Evolutionary conservation across 768 basidiomycete species (phyloP).

Genomic region (Tricholoma saponaceum): DNA sequence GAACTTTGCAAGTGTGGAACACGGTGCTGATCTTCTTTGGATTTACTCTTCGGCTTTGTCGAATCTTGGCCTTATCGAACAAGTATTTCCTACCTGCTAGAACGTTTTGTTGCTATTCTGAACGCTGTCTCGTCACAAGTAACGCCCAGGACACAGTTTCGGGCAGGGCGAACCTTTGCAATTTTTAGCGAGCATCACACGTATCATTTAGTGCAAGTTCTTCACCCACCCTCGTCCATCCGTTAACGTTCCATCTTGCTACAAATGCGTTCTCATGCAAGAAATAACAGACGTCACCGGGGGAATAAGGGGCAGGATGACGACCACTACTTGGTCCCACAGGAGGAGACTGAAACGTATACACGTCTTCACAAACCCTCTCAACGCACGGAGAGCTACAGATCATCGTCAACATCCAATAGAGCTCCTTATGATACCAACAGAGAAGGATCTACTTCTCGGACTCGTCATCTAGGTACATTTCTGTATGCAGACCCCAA

Average conservation of each 20-base stretch:
- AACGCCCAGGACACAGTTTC: slow-evolving; percentile 5
- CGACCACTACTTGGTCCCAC: slow-evolving; percentile 44
- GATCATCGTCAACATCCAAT: slow-evolving; percentile 39
- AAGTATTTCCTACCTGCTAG: slow-evolving; percentile 1
- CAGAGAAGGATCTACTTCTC: slow-evolving; percentile 51
- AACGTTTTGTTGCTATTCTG: slow-evolving; percentile 11
- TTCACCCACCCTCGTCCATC: slow-evolving; percentile 20
- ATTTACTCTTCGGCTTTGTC: slow-evolving; percentile 5
- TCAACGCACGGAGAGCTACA: slow-evolving; percentile 46
- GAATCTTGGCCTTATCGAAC: slow-evolving; percentile 1
- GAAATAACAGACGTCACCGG: slow-evolving; percentile 49
- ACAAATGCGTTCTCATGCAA: slow-evolving; percentile 41
- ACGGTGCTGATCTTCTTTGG: slow-evolving; percentile 13
- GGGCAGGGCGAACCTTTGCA: slow-evolving; percentile 27
- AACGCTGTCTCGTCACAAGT: slow-evolving; percentile 9
- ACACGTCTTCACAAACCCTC: slow-evolving; percentile 44
- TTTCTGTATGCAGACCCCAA: slow-evolving; percentile 46
- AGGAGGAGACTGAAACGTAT: slow-evolving; percentile 50
- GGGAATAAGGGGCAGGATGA: slow-evolving; percentile 46
- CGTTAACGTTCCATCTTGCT: slow-evolving; percentile 17
- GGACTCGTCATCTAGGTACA: slow-evolving; percentile 43
- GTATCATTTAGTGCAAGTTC: slow-evolving; percentile 23
- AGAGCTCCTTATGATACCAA: slow-evolving; percentile 41
- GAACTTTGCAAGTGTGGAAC: slow-evolving; percentile 7
- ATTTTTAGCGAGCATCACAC: slow-evolving; percentile 29